Base-by-base conservation (phyloP, 2,329 filamentous ascomycete species). In the Colletotrichum lentis region DNA sequence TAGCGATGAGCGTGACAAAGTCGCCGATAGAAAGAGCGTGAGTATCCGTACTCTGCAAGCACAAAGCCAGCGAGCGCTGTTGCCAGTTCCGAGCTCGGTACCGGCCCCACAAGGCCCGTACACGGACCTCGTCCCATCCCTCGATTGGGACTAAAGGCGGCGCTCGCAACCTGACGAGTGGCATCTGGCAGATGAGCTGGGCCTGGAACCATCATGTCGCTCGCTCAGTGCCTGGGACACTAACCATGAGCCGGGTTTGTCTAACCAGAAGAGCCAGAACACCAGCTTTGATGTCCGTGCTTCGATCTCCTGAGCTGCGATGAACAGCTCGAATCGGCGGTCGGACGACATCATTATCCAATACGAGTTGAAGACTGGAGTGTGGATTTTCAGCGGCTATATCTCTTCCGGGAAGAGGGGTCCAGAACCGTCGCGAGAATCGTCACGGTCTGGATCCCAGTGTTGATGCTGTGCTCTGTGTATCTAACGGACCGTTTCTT, bases 241-340 rank as follows among this genome's bases (percentile, higher is more conserved):
- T 53, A 41, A 24, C 35, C 50, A 37, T 50, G 43, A 56, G 41
- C 41, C 39, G 31, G 31, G 31, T 7, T 46, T 41, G 24, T 11
- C 27, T 4, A 58, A 35, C 56, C 22, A 53, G 5, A 50, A 35
- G 57, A 66, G 58, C 43, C 50, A 37, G 43, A 56, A 20, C n/a
- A 37, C 20, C 49, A 20, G 35, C 31, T 37, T 50, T 12, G 24
- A 37, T 55, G 59, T 44, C 59, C 58, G 37, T 63, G 58, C 52
- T 35, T 65, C 66, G 66, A 69, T 69, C 66, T 22, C 22, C 55
- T 22, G 54, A 56, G 41, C 54, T 56, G 49, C 43, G 62, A 65
- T 41, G 49, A n/a, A 60, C 65, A 46, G 62, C 50, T 52, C 50
- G 52, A 37, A 69, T 69, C 66, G 66, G 62, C 62, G 62, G 50